Base-by-base conservation (phyloP, 1,284 basidiomycete genomes). In the Boletellus dicymbophilus region DNA sequence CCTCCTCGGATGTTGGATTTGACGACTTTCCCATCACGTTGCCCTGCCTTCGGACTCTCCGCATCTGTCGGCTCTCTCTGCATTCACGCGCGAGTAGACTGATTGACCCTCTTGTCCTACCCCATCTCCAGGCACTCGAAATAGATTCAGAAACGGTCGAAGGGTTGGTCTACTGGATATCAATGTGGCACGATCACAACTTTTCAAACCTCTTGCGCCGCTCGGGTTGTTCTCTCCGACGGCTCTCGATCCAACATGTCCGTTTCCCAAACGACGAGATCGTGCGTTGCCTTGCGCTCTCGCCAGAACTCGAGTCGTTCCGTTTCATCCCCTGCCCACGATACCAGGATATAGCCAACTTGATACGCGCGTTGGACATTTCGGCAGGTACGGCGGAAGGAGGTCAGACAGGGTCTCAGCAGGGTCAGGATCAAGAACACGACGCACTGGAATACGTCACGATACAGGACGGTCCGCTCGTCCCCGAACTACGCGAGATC, bases 161-260 rank as follows among this genome's bases (percentile, higher is more conserved):
- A 2, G 8, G 7, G 12, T 30, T 28, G 40, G 31, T 37, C 3
- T 11, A 1, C 21, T 22, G 38, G 46, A 22, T 37, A 10, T 3
- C 8, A 5, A 23, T 2, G 3, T 52, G 49, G 59, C 46, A 53
- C 13, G 7, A 38, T 6, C 45, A 11, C 12, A 28, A 27, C 8
- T 62, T 64, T 42, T 64, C 51, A 7, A 8, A 25, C 21, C 58
- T 62, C 16, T 37, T 65, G 44, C 6, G 11, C 21, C 51, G 59
- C 12, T 61, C 60, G 0, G 8, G 15, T n/a, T 53, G 58, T 26
- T 8, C 22, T 3, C 60, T 65, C 28, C 49, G 21, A 21, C 41
- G 23, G 6, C 47, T 60, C 6, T 60, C 57, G 18, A 51, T 64
- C 27, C 46, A 37, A 28, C 58, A 59, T 4, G 41, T 65, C 11